Evolutionary conservation across 2,329 filamentous ascomycete species (phyloP), one percentile per base, ranked within the genome.

Genomic region (Aureobasidium sp.): DNA sequence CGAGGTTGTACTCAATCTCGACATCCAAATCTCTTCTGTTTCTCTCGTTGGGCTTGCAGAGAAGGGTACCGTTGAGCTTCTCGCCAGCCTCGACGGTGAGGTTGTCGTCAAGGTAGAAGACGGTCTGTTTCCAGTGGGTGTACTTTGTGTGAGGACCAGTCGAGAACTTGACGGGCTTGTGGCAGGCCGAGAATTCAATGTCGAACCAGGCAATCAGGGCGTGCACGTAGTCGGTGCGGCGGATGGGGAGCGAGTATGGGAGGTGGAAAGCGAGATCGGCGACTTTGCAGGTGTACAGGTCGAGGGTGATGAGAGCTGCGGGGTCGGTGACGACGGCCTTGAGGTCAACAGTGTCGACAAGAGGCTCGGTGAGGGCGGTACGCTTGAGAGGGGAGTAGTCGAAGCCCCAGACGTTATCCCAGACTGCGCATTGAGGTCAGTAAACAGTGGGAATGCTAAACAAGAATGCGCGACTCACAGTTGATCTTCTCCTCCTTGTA

Each of bases 401-500:
- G 78, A 99, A 99, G 67, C 94, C 94, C 78, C 96, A 99, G 67
- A 99, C 94, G 71, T 96, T 97, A 74, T 97, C 92, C 94, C 94
- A 99, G 84, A 97, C 93, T 97, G 48, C 12, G 68, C 39, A n/a
- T 4, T 20, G 57, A 34, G 3, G 32, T 23, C 37, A 55, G 48
- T 26, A 23, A 20, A 9, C 13, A n/a, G 20, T 34, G n/a, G 3
- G 7, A 2, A 9, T 1, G 13, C 12, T 13, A 17, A 23, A 9
- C 7, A 13, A 53, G 6, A n/a, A 23, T 23, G 12, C 12, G 8
- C 63, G 58, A 78, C 91, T 80, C 77, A 97, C 93, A 99, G 77
- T 92, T 93, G 72, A 99, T 99, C 84, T 99, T 99, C 82, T 99
- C 94, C 67, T 97, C 93, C 83, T 97, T 97, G 85, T 99, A 99